Evolutionary conservation across 352 stramenopile species (phyloP), one percentile per base, ranked within the genome.

Genomic region (Phytopythium ostracodes): DNA sequence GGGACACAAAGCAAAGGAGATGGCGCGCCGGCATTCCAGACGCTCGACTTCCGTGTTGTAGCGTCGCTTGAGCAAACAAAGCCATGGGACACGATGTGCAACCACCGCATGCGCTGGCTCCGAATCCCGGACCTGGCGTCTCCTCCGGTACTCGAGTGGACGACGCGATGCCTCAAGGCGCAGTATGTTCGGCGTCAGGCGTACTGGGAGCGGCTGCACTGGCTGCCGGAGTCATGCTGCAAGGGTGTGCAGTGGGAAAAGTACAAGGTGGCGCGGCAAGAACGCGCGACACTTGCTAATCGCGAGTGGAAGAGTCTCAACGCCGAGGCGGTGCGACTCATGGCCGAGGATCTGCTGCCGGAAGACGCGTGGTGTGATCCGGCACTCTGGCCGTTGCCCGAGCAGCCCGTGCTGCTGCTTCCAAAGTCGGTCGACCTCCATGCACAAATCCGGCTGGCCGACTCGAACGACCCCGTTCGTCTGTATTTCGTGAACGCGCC

Each of bases 401-500:
- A 60, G 54, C 33, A 60, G 3, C 54, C 54, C 2, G 35, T 60
- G 38, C 25, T 51, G 54, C 54, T 60, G 54, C 35, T 60, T 15
- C 54, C 54, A 6, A 50, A 51, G 42, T 60, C 54, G n/a, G 54
- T 60, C 11, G 54, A 60, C 27, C 25, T 60, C 22, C 38, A 60
- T 11, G 35, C 54, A 1, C 54, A 60, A 15, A 60, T 60, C 38
- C 54, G 54, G 17, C 38, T 51, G 20, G 54, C 25, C 17, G 54
- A 60, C 40, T 38, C 42, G 38, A 35, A 51, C 29, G 54, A 60
- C 0, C 54, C 54, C 4, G 53, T 69, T 59, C 66, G 66, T 18
- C 46, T 64, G 27, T 72, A 70, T 57, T 64, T 70, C 31, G 66
- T 72, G 18, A 60, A 63, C 46, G 53, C 65, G 42, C 46, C 66